Evolutionary conservation across 2,329 filamentous ascomycete genomes (phyloP).

Genomic region (Pseudogymnoascus sp.): DNA sequence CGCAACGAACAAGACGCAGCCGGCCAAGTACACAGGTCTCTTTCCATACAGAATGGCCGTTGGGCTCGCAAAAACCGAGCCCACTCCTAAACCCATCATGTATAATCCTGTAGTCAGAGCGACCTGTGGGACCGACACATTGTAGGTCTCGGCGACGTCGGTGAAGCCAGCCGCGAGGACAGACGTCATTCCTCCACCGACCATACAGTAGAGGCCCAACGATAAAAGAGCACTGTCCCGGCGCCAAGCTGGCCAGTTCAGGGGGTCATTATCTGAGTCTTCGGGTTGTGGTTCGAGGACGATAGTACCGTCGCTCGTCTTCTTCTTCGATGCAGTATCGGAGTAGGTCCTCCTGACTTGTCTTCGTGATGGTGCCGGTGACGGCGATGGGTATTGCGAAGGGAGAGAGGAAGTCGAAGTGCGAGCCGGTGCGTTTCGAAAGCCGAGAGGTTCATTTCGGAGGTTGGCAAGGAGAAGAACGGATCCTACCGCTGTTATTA

Average conservation of each 20-base stretch:
- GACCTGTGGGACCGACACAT: constrained; percentile 61
- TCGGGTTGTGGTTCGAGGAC: constrained; percentile 89
- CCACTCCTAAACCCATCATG: constrained; percentile 87
- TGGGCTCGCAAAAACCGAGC: constrained; percentile 75
- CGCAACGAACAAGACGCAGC: constrained; percentile 66
- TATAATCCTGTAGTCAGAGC: constrained; percentile 84
- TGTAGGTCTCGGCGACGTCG: constrained; percentile 59
- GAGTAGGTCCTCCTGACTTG: background rate
- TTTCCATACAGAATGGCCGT: constrained; percentile 90
- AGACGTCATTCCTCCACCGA: constrained; percentile 88
- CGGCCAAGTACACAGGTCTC: constrained; percentile 75
- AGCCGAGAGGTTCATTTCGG: constrained; percentile 50
- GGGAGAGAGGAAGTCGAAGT: constrained; percentile 51
- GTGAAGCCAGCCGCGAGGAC: constrained; percentile 84
- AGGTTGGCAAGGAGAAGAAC: constrained; percentile 47
- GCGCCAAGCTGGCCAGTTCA: constrained; percentile 83
- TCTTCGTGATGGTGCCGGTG: constrained; percentile 12
- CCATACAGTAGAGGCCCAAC: constrained; percentile 84
- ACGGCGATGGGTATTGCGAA: constrained; percentile 12
- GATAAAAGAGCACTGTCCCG: constrained; percentile 72
- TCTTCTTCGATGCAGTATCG: constrained; percentile 51
- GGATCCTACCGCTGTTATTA: constrained; percentile 36
- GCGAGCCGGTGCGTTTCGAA: constrained; percentile 47
- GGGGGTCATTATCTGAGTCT: constrained; percentile 78
- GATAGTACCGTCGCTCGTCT: constrained; percentile 70